Conservation (phyloP, 1,139 yeast species). For the Suhomyces terraborum region DNA sequence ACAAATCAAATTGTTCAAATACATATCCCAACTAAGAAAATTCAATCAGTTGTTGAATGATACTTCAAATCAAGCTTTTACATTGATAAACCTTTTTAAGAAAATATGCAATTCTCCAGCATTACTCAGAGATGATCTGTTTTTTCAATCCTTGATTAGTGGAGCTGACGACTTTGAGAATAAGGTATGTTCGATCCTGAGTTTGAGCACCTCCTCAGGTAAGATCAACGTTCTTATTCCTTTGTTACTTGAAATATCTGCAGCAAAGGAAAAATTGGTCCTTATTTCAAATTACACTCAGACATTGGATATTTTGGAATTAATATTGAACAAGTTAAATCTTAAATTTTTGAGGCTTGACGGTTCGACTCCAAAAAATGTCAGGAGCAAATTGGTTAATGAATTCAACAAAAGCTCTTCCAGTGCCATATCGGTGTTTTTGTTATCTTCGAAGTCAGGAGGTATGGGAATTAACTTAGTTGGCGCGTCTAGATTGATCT, state of each 20-base stretch:
- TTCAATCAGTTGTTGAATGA: conserved; percentile 32
- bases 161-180: conserved; percentile 17
- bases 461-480: conserved; percentile 89
- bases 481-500: conserved; percentile 84
- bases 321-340: conserved; percentile 51
- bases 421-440: conserved; percentile 57
- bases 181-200: conserved; percentile 12
- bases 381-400: conserved; percentile 66
- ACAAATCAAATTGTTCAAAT: conserved; percentile 59
- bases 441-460: conserved; percentile 89
- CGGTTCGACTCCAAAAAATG: conserved; percentile 74
- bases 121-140: conserved; percentile 49
- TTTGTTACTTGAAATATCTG: conserved; percentile 49
- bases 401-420: conserved; percentile 60
- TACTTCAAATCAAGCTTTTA: conserved; percentile 50
- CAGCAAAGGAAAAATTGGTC: conserved; percentile 70
- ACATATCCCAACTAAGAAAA: conserved; percentile 47
- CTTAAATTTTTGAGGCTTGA: conserved; percentile 68
- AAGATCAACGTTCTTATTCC: conserved; percentile 58
- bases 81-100: conserved; percentile 71
- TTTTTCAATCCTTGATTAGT: conserved; percentile 26
- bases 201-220: conserved; percentile 40
- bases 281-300: conserved; percentile 88
- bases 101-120: conserved; percentile 86
- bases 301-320: conserved; percentile 76